phyloP scores from a whole-genome alignment of 768 basidiomycete species.

The Clathrus columnatus region DNA sequence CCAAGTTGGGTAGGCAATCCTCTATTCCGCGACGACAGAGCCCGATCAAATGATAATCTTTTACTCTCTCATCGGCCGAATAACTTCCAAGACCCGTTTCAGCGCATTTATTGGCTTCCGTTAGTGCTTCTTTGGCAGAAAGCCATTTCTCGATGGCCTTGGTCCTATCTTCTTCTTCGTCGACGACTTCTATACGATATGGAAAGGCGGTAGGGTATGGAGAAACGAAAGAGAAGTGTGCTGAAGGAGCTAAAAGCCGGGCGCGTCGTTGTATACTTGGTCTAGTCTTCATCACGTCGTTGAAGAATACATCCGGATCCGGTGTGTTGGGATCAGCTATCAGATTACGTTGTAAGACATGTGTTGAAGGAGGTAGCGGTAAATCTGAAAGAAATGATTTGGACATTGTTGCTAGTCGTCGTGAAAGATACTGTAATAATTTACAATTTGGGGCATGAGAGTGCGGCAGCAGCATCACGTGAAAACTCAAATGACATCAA shows the following conservation, averaged over 20 bases:
- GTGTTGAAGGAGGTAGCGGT: slow-evolving; percentile 36
- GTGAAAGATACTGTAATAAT: background rate
- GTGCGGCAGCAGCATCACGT: background rate
- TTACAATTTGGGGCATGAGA: too few relatives aligned
- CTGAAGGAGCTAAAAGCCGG: slow-evolving; percentile 44
- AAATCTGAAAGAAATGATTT: slow-evolving; percentile 44
- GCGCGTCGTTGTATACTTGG: slow-evolving; percentile 68
- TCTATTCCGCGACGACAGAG: slow-evolving; percentile 57
- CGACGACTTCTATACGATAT: slow-evolving; percentile 53
- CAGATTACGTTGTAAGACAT: slow-evolving; percentile 35
- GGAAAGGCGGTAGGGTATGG: slow-evolving; percentile 83
- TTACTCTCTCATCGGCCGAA: slow-evolving; percentile 40
- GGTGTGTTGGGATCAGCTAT: slow-evolving; percentile 55
- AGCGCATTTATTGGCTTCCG: slow-evolving; percentile 23
- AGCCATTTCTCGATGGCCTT: slow-evolving; percentile 75
- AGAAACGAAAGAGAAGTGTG: slow-evolving; percentile 74
- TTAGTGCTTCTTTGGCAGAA: slow-evolving; percentile 48
- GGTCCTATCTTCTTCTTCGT: slow-evolving; percentile 45
- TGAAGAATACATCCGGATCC: slow-evolving; percentile 40
- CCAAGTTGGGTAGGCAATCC: slow-evolving; percentile 77
- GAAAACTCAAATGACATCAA: background rate
- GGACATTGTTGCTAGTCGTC: slow-evolving; percentile 3
- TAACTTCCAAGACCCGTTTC: slow-evolving; percentile 30
- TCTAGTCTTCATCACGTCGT: slow-evolving; percentile 34
- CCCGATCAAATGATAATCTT: slow-evolving; percentile 50